Evolutionary conservation across 225 moss, liverwort and hornwort genomes (phyloP).

Genomic region (Bryoerythrophyllum caledonicum): DNA sequence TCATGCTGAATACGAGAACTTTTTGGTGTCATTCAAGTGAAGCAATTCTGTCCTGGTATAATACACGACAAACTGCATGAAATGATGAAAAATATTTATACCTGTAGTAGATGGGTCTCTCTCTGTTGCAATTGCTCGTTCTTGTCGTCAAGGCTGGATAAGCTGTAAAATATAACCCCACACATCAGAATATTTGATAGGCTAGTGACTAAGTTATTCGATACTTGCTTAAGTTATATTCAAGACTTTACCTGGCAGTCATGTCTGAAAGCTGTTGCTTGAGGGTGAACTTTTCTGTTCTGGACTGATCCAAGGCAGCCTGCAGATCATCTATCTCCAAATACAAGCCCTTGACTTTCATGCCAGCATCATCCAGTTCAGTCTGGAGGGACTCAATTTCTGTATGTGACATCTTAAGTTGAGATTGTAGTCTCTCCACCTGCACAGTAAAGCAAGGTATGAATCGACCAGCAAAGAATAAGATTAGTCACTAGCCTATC

Average conservation of each 20-base stretch:
- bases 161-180: conserved; percentile 38
- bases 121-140: conserved; percentile 37
- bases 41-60: conserved; percentile 5
- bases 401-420: conserved; percentile 39
- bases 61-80: conserved; percentile 3
- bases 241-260: conserved; percentile 32
- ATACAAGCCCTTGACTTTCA: conserved; percentile 46
- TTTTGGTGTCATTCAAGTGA: background rate
- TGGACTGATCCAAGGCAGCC: conserved; percentile 39
- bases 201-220: no score
- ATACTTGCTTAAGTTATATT: background rate
- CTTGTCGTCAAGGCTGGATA: conserved; percentile 35
- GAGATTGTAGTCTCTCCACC: conserved; percentile 52
- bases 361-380: conserved; percentile 47
- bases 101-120: conserved; percentile 36
- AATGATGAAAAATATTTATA: conserved; percentile 15
- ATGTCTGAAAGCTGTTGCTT: conserved; percentile 47
- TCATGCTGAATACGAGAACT: background rate
- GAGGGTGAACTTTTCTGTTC: conserved; percentile 36
- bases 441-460: conserved; percentile 23
- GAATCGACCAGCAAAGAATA: conserved; percentile 15
- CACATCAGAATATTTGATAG: no score
- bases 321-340: conserved; percentile 52
- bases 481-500: background rate
- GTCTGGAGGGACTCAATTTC: conserved; percentile 45